These are phyloP conservation scores for Sporothrix curviconia DNA, from an alignment of 2,329 filamentous ascomycete species.

Conservation along the genomic window DNA sequence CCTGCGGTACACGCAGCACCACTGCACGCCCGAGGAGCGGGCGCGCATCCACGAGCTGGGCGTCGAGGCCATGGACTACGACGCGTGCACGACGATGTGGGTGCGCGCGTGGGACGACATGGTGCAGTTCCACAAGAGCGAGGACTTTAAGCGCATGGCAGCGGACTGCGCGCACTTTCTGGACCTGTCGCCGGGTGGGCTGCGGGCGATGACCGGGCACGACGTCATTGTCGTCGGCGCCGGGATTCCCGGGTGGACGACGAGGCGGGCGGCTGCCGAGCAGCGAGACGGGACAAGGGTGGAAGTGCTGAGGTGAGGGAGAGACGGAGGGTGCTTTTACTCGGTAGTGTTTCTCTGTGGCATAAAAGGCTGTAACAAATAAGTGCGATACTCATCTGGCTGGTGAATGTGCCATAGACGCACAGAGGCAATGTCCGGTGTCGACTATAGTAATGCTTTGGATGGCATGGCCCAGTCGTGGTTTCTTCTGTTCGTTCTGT, in stretches of 20 bases:
- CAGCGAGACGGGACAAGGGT: neutral
- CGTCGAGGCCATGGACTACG: constrained; percentile 3
- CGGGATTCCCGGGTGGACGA: neutral
- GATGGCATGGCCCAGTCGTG: too few relatives aligned
- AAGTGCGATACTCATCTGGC: too few relatives aligned
- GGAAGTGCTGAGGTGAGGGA: neutral
- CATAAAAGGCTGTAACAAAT: too few relatives aligned
- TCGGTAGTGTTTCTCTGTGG: neutral
- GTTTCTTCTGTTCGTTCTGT: too few relatives aligned
- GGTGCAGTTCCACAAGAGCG: constrained; percentile 5
- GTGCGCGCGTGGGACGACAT: constrained; percentile 7
- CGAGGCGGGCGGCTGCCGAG: neutral
- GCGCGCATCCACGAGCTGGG: neutral
- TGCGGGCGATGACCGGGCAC: constrained; percentile 4
- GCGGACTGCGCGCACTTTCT: constrained; percentile 8
- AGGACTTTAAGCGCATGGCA: constrained; percentile 4
- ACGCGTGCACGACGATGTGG: constrained; percentile 11
- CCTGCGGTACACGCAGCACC: constrained; percentile 7
- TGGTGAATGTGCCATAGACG: too few relatives aligned
- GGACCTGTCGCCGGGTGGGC: neutral
- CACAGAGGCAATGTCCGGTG: too few relatives aligned
- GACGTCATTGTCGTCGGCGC: constrained; percentile 1
- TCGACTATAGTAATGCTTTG: too few relatives aligned
- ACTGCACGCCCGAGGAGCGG: neutral
- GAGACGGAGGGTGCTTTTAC: too few relatives aligned